Evolutionary conservation across 2,329 filamentous ascomycete genomes (phyloP).

Genomic region (Corynespora cassiicola): DNA sequence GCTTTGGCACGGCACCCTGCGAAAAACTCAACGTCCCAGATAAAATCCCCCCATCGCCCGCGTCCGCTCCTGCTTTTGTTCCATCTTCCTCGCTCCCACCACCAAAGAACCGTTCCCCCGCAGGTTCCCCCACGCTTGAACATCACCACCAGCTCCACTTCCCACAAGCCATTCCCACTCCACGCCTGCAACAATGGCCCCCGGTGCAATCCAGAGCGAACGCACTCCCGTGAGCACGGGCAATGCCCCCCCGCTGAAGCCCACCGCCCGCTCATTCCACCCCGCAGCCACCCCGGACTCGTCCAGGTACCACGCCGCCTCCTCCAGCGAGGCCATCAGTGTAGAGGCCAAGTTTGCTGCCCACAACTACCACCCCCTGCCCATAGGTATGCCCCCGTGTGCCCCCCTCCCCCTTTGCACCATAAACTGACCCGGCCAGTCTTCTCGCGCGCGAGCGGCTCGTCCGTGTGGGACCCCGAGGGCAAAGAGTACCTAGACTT

Average conservation of each 20-base stretch:
- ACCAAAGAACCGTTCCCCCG: constrained; percentile 19
- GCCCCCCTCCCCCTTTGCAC: neutral
- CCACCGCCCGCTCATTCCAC: constrained; percentile 46
- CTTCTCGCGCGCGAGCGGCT: constrained; percentile 83
- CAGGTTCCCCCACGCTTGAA: constrained; percentile 21
- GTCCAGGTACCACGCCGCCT: constrained; percentile 73
- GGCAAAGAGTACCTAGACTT: constrained; percentile 93
- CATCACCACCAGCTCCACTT: constrained; percentile 11
- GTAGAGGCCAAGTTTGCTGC: constrained; percentile 85
- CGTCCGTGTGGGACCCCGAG: constrained; percentile 96
- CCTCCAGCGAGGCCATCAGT: constrained; percentile 79
- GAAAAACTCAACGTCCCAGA: constrained; percentile 18
- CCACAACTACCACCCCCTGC: constrained; percentile 98
- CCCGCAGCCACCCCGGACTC: constrained; percentile 46
- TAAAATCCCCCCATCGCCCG: constrained; percentile 5
- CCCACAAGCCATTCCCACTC: constrained; percentile 3
- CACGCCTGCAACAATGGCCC: constrained; percentile 37
- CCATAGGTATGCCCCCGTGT: constrained; percentile 64
- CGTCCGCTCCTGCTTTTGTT: constrained; percentile 3
- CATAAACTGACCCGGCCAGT: constrained; percentile 34
- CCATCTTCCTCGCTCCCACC: constrained; percentile 7
- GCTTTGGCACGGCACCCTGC: constrained; percentile 27
- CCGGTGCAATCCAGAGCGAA: constrained; percentile 39
- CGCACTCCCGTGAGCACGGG: constrained; percentile 19
- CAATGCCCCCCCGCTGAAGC: constrained; percentile 41